Conservation (phyloP, 1,139 yeast genomes). For the Pichia sp. region DNA sequence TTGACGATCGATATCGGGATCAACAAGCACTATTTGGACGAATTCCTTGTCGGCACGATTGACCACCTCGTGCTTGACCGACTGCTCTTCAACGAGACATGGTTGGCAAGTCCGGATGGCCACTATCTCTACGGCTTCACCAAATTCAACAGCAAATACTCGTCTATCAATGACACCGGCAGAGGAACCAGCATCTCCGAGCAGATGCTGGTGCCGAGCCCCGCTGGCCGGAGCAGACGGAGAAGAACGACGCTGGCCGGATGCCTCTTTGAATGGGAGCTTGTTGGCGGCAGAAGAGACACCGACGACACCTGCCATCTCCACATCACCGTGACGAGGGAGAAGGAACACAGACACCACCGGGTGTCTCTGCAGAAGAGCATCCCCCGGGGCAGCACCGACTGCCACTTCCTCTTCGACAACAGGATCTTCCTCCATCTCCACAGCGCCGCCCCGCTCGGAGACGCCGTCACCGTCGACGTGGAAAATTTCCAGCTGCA, state of each 20-base stretch:
- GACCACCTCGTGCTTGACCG: constrained; percentile 11
- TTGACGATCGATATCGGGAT: constrained; percentile 1
- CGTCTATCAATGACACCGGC: neutral
- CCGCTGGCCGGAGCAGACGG: too few relatives aligned
- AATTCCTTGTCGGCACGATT: neutral
- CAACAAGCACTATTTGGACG: neutral
- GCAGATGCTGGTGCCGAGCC: too few relatives aligned
- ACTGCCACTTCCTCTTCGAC: neutral
- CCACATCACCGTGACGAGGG: neutral
- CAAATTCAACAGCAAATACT: constrained; percentile 7
- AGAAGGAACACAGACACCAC: neutral
- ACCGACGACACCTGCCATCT: neutral
- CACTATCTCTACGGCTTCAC: constrained; percentile 11
- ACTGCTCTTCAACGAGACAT: constrained; percentile 10
- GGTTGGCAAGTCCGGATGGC: constrained; percentile 10
- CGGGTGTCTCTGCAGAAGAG: too few relatives aligned
- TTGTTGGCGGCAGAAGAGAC: neutral
- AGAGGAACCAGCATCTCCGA: too few relatives aligned
- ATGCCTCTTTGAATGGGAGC: constrained; percentile 8
- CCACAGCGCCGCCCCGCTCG: too few relatives aligned
- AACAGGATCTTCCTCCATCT: neutral
- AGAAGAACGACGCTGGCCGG: constrained; percentile 3
- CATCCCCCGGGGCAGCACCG: neutral
- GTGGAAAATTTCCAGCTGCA: too few relatives aligned
- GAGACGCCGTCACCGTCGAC: too few relatives aligned